Base-by-base conservation (phyloP, 805 yeast genomes). In the Saccharomycopsis guyanensis region DNA sequence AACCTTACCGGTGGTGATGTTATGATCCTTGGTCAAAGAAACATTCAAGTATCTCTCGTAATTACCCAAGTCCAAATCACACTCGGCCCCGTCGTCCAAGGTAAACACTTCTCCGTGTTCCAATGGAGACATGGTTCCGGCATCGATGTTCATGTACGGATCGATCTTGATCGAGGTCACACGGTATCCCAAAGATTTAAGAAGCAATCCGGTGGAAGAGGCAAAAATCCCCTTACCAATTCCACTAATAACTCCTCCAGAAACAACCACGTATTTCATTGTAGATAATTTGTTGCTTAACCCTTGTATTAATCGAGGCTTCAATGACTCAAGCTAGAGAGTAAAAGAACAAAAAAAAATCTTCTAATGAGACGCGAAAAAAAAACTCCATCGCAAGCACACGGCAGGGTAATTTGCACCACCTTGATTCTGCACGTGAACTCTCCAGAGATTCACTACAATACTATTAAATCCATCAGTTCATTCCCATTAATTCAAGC, bases 91-190 rank as follows among this genome's bases (percentile, higher is more conserved):
- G 64, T 93, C 99, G 65, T 91, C 86, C 61, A 93, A 74, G 44
- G 93, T 97, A 64, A 93, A 93, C 64, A 96, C 95, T 68, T 93
- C 99, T 58, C 99, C 98, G 63, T 93, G 99, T 67, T 93, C 99
- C 62, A 93, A 72, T 19, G 99, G 99, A 36, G 96, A 86, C 99
- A 93, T 93, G 38, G 99, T 93, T 59, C 99, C 99, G 34, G 99
- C 99, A 70, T 93, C 99, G 57, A 93, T 87, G 70, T 93, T 93
- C 95, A 93, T 86, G 69, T 93, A 93, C 35, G 99, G 99, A 70
- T 93, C 99, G 60, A 93, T 93, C 67, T 93, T 93, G 71, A 93
- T 91, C 13, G 97, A 88, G 3, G 98, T 91, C 53, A 91, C 97
- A 62, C 95, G 82, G 59, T 85, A 75, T 51, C 99, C 99, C 49